phyloP scores from a whole-genome alignment of 108 stramenopile species.

The Mayamaea pseudoterrestris region DNA sequence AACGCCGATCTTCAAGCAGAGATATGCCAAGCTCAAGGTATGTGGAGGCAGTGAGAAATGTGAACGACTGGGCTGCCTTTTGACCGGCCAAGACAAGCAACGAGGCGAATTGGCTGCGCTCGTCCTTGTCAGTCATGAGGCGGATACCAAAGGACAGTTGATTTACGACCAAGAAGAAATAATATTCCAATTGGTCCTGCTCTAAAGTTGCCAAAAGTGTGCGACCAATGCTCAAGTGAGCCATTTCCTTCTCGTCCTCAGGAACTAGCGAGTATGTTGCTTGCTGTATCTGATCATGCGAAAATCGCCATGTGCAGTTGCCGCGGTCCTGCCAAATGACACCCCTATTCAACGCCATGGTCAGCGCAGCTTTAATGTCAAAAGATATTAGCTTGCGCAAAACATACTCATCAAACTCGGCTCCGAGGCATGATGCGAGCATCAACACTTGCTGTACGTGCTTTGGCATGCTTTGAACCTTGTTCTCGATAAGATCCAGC shows the following conservation, averaged over 20 bases:
- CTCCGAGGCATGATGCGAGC: not conserved
- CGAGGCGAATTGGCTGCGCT: conserved; percentile 8
- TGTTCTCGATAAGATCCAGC: not conserved
- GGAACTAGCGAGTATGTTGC: not conserved
- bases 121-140: not conserved
- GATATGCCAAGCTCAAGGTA: conserved; percentile 35
- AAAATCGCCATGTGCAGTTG: not conserved
- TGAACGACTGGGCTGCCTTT: conserved; percentile 20
- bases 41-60: conserved; percentile 30
- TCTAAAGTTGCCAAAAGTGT: not conserved
- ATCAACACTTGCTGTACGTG: not conserved
- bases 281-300: not conserved
- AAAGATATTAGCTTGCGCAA: not conserved
- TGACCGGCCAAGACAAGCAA: conserved; percentile 35
- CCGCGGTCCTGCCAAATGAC: too few relatives aligned
- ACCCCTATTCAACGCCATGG: too few relatives aligned
- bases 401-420: not conserved
- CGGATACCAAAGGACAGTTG: not conserved
- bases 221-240: not conserved
- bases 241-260: not conserved
- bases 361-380: not conserved
- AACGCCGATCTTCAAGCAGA: not conserved
- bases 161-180: not conserved
- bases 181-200: not conserved
- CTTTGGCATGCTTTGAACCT: not conserved